A percentile compares a stretch with the other conserved stretches of the same genome.
Evolutionary conservation across 148 eudicot genomes (phyloP).

Genomic region (Nepenthes mirabilis): DNA sequence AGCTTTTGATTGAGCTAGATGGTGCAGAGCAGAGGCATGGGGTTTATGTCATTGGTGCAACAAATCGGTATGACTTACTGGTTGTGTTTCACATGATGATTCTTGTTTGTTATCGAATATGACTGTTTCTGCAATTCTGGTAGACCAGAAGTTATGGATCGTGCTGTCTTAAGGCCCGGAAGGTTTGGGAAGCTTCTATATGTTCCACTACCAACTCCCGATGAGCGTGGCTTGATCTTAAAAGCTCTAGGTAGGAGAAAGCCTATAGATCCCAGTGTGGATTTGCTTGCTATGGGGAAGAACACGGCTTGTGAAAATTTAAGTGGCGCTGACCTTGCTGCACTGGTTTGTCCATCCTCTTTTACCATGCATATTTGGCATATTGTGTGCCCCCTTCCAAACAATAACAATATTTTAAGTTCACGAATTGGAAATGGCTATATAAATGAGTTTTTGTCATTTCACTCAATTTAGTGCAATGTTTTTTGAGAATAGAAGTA

Average conservation of each 20-base stretch:
- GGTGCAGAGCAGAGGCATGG: slow-evolving; percentile 53
- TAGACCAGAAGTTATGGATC: slow-evolving; percentile 64
- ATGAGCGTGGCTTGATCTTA: slow-evolving; percentile 49
- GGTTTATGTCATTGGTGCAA: slow-evolving; percentile 73
- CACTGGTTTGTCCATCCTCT: slow-evolving; percentile 27
- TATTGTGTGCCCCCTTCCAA: neutral
- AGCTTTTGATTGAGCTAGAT: slow-evolving; percentile 62
- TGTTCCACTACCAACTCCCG: slow-evolving; percentile 54
- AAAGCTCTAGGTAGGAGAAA: slow-evolving; percentile 47
- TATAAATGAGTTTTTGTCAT: too few species aligned
- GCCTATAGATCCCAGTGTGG: slow-evolving; percentile 40
- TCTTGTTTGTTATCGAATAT: neutral
- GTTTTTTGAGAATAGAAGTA: too few species aligned
- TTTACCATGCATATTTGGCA: neutral
- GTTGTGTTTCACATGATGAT: neutral
- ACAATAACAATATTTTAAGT: too few species aligned
- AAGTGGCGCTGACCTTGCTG: slow-evolving; percentile 71
- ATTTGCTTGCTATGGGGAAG: slow-evolving; percentile 38
- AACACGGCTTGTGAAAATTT: slow-evolving; percentile 38
- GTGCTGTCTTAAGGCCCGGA: slow-evolving; percentile 58
- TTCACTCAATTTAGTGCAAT: too few species aligned
- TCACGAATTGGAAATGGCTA: too few species aligned
- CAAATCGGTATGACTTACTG: slow-evolving; percentile 38
- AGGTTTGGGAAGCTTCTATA: slow-evolving; percentile 51
- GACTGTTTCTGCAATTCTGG: neutral